Evolutionary conservation across 257 asterid species (phyloP).

Genomic region (Eustoma russellianum): DNA sequence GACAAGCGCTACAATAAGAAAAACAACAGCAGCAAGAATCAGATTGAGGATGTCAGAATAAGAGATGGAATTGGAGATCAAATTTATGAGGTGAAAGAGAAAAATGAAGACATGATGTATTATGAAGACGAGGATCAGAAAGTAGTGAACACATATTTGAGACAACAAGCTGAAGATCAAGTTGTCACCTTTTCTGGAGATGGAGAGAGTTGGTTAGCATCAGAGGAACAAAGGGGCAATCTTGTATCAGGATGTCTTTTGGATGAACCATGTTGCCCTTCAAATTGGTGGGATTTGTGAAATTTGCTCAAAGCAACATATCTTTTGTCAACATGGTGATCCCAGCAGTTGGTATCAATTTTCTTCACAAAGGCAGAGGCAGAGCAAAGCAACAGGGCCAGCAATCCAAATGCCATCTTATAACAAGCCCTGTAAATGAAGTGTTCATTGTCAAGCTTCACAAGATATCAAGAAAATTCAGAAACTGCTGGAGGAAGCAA

Average conservation of each 20-base stretch:
- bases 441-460: background rate
- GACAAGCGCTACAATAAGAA: background rate
- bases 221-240: conserved; percentile 33
- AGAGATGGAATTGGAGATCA: background rate
- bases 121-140: background rate
- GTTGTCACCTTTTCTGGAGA: conserved; percentile 26
- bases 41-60: background rate
- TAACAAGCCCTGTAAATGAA: background rate
- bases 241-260: conserved; percentile 18
- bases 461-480: background rate
- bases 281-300: too few species aligned
- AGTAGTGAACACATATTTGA: conserved; percentile 17
- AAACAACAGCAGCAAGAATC: conserved; percentile 9
- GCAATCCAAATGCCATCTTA: too few species aligned
- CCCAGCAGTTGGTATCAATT: too few species aligned
- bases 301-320: background rate
- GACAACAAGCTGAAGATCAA: conserved; percentile 18
- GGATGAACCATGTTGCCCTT: too few species aligned
- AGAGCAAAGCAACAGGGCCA: too few species aligned
- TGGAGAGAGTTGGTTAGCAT: conserved; percentile 29
- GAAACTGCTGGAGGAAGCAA: background rate
- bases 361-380: too few species aligned
- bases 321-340: too few species aligned
- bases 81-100: conserved; percentile 3
- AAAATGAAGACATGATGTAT: background rate